phyloP scores from a whole-genome alignment of 2,329 filamentous ascomycete species.

The Emmonsiellopsis sp. region DNA sequence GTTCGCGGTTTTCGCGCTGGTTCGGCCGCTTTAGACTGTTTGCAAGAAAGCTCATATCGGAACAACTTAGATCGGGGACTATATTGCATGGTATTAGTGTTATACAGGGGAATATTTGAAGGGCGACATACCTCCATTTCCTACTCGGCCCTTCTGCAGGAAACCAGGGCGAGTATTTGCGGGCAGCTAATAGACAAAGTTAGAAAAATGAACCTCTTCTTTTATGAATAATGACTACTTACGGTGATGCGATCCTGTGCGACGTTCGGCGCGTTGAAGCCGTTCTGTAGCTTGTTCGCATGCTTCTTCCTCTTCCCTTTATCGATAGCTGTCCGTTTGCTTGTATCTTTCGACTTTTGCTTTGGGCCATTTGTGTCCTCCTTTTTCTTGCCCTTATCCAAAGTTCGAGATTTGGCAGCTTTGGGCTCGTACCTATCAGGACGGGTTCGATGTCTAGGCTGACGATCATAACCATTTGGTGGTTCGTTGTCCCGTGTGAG shows the following conservation, averaged over 20 bases:
- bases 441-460: constrained; percentile 48
- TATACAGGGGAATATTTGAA: too few relatives aligned
- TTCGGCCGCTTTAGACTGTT: too few relatives aligned
- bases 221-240: constrained; percentile 11
- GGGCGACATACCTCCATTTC: neutral
- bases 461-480: constrained; percentile 29
- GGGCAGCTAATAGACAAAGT: neutral
- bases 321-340: constrained; percentile 16
- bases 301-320: constrained; percentile 14
- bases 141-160: neutral
- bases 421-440: constrained; percentile 47
- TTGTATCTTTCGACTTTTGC: neutral
- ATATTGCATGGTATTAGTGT: neutral
- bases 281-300: constrained; percentile 40
- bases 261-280: constrained; percentile 49
- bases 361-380: neutral
- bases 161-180: neutral
- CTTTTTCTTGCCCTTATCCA: neutral
- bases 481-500: neutral
- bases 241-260: constrained; percentile 45
- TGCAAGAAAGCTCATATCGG: constrained; percentile 10
- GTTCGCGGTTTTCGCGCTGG: too few relatives aligned
- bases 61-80: constrained; percentile 17
- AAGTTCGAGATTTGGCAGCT: neutral
- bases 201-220: neutral